Conservation (phyloP, 257 asterid species). For the Eustoma russellianum region DNA sequence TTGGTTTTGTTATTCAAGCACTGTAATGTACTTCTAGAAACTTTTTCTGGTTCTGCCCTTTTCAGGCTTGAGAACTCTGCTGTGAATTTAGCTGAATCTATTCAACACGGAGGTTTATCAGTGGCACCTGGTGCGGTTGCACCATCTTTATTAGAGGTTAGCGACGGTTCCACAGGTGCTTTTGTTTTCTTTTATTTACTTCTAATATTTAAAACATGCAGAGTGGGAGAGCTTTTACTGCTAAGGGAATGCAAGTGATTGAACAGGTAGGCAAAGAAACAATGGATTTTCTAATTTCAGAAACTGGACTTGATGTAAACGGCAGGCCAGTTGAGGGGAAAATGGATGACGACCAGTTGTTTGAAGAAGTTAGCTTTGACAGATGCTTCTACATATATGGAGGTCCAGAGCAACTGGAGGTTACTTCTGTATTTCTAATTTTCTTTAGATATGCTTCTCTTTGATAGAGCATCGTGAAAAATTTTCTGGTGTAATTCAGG, state of each 20-base stretch:
- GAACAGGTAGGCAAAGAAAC: slow-evolving; percentile 96
- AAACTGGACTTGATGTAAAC: slow-evolving; percentile 68
- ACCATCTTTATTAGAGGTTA: slow-evolving; percentile 82
- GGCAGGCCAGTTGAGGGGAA: slow-evolving; percentile 33
- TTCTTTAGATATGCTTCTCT: slow-evolving; percentile 7
- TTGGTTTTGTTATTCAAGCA: no score
- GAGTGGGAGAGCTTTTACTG: slow-evolving; percentile 84
- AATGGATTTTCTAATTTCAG: slow-evolving; percentile 82
- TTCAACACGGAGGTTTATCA: slow-evolving; percentile 60
- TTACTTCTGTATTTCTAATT: slow-evolving; percentile 15
- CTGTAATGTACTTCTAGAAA: not conserved
- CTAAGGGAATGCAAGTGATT: slow-evolving; percentile 88
- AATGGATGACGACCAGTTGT: slow-evolving; percentile 59
- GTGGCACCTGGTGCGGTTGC: slow-evolving; percentile 53
- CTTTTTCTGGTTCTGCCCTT: slow-evolving; percentile 9
- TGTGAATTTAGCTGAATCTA: slow-evolving; percentile 53
- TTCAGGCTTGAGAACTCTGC: slow-evolving; percentile 83
- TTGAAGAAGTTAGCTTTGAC: slow-evolving; percentile 81
- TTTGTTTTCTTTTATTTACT: slow-evolving; percentile 7
- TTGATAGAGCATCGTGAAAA: slow-evolving; percentile 10
- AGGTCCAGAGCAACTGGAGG: slow-evolving; percentile 99
- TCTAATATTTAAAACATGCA: slow-evolving; percentile 15
- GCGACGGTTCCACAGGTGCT: slow-evolving; percentile 7
- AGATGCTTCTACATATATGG: slow-evolving; percentile 97
- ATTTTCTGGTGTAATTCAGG: slow-evolving; percentile 34